Percentiles rank a stretch among this genome's conserved stretches.
Conservation (phyloP, 208 protist species). For the Balamuthia mandrillaris region DNA sequence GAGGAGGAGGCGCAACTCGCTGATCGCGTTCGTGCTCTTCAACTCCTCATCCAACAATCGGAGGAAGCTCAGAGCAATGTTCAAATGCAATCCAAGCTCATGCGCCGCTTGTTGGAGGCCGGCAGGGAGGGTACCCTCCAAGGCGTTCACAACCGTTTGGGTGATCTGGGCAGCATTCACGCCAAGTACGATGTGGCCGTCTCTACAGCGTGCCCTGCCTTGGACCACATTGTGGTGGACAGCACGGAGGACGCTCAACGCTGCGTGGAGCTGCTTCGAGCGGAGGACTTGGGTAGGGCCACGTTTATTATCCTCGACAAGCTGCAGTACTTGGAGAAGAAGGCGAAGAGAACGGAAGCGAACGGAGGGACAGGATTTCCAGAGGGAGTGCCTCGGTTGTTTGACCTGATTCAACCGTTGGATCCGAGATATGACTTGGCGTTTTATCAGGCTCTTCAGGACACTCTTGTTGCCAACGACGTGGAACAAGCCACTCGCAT, state of each 20-base stretch:
- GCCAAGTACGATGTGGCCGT: constrained; percentile 95
- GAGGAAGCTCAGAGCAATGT: background rate
- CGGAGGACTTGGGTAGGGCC: constrained; percentile 87
- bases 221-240: constrained; percentile 97
- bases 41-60: background rate
- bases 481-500: constrained; percentile 81
- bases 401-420: constrained; percentile 79
- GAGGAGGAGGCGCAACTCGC: background rate
- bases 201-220: constrained; percentile 86
- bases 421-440: constrained; percentile 77
- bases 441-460: constrained; percentile 93
- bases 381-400: constrained; percentile 68
- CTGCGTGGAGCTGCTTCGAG: constrained; percentile 87
- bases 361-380: constrained; percentile 32
- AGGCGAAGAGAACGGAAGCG: constrained; percentile 58
- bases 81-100: background rate
- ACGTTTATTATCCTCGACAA: constrained; percentile 97
- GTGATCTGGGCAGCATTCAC: constrained; percentile 95
- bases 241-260: constrained; percentile 81
- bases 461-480: constrained; percentile 94
- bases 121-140: constrained; percentile 43
- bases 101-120: constrained; percentile 31
- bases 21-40: background rate
- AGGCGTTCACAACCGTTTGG: constrained; percentile 87
- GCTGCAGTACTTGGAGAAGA: constrained; percentile 68